These are phyloP conservation scores for Pseudisothecium myosuroides DNA, from an alignment of 225 moss, liverwort and hornwort genomes.

Conservation along the genomic window DNA sequence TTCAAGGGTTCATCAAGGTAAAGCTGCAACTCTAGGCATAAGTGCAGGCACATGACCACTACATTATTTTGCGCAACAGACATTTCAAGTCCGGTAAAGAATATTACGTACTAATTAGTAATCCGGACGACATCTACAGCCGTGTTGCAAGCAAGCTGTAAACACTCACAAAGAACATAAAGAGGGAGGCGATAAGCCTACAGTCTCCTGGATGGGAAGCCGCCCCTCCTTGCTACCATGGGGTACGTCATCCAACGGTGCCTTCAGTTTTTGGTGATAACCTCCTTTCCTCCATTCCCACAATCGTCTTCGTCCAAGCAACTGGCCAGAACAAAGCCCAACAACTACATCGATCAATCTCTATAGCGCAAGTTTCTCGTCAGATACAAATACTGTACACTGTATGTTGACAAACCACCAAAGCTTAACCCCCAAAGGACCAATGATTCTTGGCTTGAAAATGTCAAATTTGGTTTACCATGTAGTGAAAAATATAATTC, in stretches of 20 bases:
- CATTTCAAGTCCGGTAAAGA: neutral
- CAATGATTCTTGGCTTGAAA: neutral
- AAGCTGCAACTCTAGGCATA: neutral
- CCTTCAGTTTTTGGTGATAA: constrained; percentile 69
- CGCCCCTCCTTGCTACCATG: constrained; percentile 50
- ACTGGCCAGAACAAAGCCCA: constrained; percentile 24
- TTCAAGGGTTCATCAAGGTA: neutral
- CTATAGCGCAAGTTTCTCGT: neutral
- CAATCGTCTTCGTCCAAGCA: constrained; percentile 79
- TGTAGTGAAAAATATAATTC: neutral
- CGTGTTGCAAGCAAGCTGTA: constrained; percentile 13
- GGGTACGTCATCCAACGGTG: constrained; percentile 79
- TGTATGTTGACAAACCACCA: neutral
- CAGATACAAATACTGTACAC: neutral
- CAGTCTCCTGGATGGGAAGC: constrained; percentile 77
- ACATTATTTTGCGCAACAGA: neutral
- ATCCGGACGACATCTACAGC: neutral
- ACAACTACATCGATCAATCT: neutral
- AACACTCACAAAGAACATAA: constrained; percentile 21
- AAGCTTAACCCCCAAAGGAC: neutral
- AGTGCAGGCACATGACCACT: neutral
- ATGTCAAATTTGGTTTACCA: neutral
- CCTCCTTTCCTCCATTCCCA: constrained; percentile 84
- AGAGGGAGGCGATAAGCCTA: constrained; percentile 57
- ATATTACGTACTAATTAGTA: neutral